Conservation (phyloP, 148 eudicot genomes). For the Camellia sinensis region DNA sequence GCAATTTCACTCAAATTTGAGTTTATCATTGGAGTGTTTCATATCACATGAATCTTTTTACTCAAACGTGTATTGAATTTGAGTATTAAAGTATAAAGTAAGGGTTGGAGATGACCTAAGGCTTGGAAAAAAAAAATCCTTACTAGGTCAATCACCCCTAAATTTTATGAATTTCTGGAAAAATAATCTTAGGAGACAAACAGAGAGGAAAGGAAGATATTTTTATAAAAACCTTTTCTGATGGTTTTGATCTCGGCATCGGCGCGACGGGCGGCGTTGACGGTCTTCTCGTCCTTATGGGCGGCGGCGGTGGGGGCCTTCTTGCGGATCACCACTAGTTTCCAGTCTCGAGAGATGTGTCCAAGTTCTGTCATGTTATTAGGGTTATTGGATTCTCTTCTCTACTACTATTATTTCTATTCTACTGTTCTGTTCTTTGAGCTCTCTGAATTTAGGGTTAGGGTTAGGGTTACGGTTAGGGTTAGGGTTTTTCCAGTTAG, state of each 20-base stretch:
- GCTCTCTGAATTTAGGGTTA: too few species aligned
- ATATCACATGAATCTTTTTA: too few species aligned
- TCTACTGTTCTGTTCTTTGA: neutral
- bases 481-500: too few species aligned
- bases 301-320: slow-evolving; percentile 85
- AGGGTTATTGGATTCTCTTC: neutral
- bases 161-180: neutral
- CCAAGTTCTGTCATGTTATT: slow-evolving; percentile 45
- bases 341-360: slow-evolving; percentile 72
- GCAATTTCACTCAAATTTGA: too few species aligned
- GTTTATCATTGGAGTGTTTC: too few species aligned
- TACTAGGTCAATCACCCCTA: neutral
- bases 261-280: slow-evolving; percentile 91
- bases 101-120: too few species aligned
- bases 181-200: neutral
- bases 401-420: too few species aligned
- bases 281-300: slow-evolving; percentile 77
- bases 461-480: too few species aligned
- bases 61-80: too few species aligned
- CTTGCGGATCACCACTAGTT: slow-evolving; percentile 77
- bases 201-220: neutral
- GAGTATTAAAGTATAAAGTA: too few species aligned
- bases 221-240: slow-evolving; percentile 46
- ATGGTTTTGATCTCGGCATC: slow-evolving; percentile 87
- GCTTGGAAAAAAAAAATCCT: too few species aligned